These are phyloP conservation scores for Rhododendron henanense DNA, from an alignment of 148 eudicot species.

Conservation along the genomic window DNA sequence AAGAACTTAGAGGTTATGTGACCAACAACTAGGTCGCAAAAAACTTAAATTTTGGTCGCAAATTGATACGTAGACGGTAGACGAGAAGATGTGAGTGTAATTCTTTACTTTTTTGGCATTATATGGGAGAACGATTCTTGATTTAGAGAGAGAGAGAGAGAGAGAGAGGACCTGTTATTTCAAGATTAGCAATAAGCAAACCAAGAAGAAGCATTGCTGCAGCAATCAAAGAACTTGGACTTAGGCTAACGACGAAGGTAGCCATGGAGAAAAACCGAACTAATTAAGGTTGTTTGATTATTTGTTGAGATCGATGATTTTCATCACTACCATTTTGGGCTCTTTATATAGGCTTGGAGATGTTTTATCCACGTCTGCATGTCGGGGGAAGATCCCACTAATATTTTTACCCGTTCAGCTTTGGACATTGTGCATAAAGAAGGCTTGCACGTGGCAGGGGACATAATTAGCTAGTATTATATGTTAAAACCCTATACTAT, in stretches of 20 bases:
- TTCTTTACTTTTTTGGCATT: no score
- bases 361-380: no score
- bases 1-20: no score
- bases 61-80: no score
- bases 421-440: neutral
- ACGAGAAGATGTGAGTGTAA: no score
- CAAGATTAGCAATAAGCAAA: neutral
- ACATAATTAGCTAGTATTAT: no score
- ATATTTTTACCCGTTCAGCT: neutral
- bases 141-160: no score
- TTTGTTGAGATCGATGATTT: no score
- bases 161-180: neutral
- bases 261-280: neutral
- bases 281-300: no score
- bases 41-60: no score
- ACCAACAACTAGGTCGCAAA: no score
- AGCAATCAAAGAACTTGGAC: neutral
- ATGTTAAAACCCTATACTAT: neutral
- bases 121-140: no score
- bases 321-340: neutral
- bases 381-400: neutral
- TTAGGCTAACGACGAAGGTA: neutral
- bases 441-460: neutral
- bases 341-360: neutral
- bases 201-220: neutral